A percentile compares a stretch with the other conserved stretches of the same genome.
Evolutionary conservation across 768 basidiomycete species (phyloP).

Genomic region (Candolleomyces eurysporus): DNA sequence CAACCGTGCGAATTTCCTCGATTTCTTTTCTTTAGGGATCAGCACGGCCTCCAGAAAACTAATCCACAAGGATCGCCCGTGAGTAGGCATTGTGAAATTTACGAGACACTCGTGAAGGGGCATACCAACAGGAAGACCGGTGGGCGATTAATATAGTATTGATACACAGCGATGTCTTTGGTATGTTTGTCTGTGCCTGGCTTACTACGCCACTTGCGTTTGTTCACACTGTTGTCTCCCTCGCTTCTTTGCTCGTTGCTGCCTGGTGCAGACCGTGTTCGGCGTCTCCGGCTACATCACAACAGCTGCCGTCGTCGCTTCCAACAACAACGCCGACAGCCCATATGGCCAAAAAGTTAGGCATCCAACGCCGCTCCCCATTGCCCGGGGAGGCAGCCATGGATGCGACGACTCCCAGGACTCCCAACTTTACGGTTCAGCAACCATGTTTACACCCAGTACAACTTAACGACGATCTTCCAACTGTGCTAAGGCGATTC

Average conservation of each 20-base stretch:
- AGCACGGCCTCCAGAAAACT: too few relatives aligned
- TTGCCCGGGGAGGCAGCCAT: constrained; percentile 35
- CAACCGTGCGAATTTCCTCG: too few relatives aligned
- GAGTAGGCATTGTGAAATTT: too few relatives aligned
- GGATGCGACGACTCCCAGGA: constrained; percentile 52
- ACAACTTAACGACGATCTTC: too few relatives aligned
- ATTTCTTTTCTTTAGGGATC: too few relatives aligned
- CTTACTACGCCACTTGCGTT: neutral
- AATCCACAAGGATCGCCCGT: too few relatives aligned
- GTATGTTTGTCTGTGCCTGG: neutral
- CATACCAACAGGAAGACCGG: too few relatives aligned
- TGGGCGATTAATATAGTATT: too few relatives aligned
- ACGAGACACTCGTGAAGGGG: too few relatives aligned
- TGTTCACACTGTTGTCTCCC: neutral
- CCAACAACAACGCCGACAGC: neutral
- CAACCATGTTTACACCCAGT: too few relatives aligned
- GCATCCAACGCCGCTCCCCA: constrained; percentile 1
- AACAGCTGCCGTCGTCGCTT: constrained; percentile 3
- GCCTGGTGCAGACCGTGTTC: neutral
- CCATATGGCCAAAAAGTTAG: neutral
- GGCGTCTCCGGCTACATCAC: neutral
- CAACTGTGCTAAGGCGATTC: too few relatives aligned
- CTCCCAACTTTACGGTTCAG: constrained; percentile 34
- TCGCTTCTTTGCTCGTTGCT: neutral
- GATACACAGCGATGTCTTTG: too few relatives aligned